A percentile compares a stretch with the other conserved stretches of the same genome.
These are phyloP conservation scores for Lipomyces yamanashiensis DNA, from an alignment of 805 yeast species.

Conservation along the genomic window DNA sequence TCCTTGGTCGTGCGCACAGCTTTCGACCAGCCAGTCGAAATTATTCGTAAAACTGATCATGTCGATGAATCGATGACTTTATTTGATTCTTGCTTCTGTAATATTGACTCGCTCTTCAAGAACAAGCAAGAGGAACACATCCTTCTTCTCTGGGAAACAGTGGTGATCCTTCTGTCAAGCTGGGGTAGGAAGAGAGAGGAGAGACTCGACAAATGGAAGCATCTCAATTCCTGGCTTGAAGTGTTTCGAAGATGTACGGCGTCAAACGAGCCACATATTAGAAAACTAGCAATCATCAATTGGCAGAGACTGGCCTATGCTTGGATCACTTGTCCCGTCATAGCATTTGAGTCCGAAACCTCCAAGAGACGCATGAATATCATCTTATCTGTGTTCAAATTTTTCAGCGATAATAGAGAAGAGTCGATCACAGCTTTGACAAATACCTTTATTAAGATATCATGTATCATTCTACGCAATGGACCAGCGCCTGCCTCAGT, in stretches of 20 bases:
- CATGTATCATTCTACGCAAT: constrained; percentile 11
- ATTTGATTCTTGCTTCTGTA: constrained; percentile 11
- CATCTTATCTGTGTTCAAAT: constrained; percentile 18
- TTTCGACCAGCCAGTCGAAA: constrained; percentile 8
- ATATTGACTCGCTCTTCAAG: constrained; percentile 15
- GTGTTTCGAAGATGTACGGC: constrained; percentile 17
- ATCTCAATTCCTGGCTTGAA: constrained; percentile 25
- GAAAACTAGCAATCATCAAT: constrained; percentile 14
- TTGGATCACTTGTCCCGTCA: constrained; percentile 16
- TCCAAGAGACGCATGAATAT: constrained; percentile 14
- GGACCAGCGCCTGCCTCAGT: constrained; percentile 7
- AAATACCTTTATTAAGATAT: constrained; percentile 14
- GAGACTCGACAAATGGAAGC: constrained; percentile 25
- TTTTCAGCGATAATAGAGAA: constrained; percentile 5
- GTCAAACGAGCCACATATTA: constrained; percentile 12
- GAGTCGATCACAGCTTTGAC: constrained; percentile 16
- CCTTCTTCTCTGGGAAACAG: constrained; percentile 24
- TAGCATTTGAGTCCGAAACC: constrained; percentile 1
- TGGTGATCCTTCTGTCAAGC: constrained; percentile 12
- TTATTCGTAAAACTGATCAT: neutral
- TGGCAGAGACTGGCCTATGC: constrained; percentile 29
- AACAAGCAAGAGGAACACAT: constrained; percentile 27
- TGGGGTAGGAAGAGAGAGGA: constrained; percentile 27
- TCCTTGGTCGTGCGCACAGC: constrained; percentile 11
- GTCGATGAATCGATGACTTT: neutral